A percentile compares a stretch with the other conserved stretches of the same genome.
These are phyloP conservation scores for Ceratocystis huliohia DNA, from an alignment of 2,329 filamentous ascomycete genomes.

Conservation along the genomic window DNA sequence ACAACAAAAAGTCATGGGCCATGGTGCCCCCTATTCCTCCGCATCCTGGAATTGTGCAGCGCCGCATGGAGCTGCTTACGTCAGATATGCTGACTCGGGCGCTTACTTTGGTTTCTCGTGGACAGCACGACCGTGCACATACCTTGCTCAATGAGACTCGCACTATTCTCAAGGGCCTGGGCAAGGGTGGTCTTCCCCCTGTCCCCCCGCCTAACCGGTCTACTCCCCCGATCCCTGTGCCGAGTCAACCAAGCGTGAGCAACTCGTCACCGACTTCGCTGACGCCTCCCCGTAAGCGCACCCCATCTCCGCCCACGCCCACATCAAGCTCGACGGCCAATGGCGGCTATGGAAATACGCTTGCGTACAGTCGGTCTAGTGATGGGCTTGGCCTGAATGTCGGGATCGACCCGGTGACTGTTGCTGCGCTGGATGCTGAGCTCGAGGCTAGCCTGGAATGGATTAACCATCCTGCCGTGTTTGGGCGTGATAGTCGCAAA, in stretches of 20 bases:
- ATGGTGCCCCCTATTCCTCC: slow-evolving; percentile 75
- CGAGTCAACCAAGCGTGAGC: slow-evolving; percentile 7
- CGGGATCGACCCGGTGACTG: slow-evolving; percentile 72
- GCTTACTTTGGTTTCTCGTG: slow-evolving; percentile 76
- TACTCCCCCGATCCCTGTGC: slow-evolving; percentile 28
- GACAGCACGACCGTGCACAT: slow-evolving; percentile 85
- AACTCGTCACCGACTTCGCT: slow-evolving; percentile 31
- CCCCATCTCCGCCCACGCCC: slow-evolving; percentile 42
- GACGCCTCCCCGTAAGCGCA: slow-evolving; percentile 43
- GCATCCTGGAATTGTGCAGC: slow-evolving; percentile 86
- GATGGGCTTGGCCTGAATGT: slow-evolving; percentile 48
- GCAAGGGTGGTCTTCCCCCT: slow-evolving; percentile 86
- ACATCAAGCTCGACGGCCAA: slow-evolving; percentile 33
- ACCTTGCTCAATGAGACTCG: slow-evolving; percentile 87
- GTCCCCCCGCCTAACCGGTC: slow-evolving; percentile 49
- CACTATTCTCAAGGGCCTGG: slow-evolving; percentile 87
- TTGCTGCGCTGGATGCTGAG: slow-evolving; percentile 79
- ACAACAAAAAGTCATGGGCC: slow-evolving; percentile 53
- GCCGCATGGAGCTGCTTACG: slow-evolving; percentile 92
- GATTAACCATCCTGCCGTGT: slow-evolving; percentile 95
- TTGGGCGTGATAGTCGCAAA: slow-evolving; percentile 85
- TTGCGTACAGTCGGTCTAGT: slow-evolving; percentile 41
- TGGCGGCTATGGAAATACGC: slow-evolving; percentile 30
- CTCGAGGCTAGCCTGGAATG: slow-evolving; percentile 85
- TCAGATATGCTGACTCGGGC: slow-evolving; percentile 96